Evolutionary conservation across 2,329 filamentous ascomycete genomes (phyloP).

Genomic region (Bipolaris bicolor): DNA sequence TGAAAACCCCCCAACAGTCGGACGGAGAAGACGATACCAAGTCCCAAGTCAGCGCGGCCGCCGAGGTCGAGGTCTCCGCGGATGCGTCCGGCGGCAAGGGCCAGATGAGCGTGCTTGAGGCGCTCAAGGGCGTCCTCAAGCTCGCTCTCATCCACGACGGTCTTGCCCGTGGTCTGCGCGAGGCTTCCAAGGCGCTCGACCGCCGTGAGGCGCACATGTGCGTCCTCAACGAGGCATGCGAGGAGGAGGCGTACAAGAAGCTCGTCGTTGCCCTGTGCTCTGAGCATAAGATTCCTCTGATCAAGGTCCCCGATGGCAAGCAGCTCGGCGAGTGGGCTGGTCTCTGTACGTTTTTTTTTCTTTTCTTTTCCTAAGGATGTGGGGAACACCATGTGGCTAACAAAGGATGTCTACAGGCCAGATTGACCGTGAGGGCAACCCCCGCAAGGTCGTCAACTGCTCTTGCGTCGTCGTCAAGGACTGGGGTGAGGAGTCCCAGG

Average conservation of each 20-base stretch:
- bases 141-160: slow-evolving; percentile 99
- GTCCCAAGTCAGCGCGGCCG: slow-evolving; percentile 75
- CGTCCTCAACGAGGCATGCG: slow-evolving; percentile 99
- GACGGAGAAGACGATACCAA: slow-evolving; percentile 99
- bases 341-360: slow-evolving; percentile 76
- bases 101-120: slow-evolving; percentile 97
- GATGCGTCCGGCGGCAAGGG: slow-evolving; percentile 79
- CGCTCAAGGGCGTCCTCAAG: slow-evolving; percentile 98
- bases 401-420: slow-evolving; percentile 67
- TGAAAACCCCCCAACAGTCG: slow-evolving; percentile 66
- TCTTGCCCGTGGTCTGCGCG: slow-evolving; percentile 95
- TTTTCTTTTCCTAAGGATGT: too few relatives aligned
- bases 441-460: slow-evolving; percentile 99
- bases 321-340: slow-evolving; percentile 99
- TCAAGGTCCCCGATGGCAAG: slow-evolving; percentile 99
- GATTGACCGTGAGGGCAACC: slow-evolving; percentile 98
- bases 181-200: slow-evolving; percentile 98
- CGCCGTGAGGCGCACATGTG: slow-evolving; percentile 99
- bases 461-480: slow-evolving; percentile 99
- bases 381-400: slow-evolving; percentile 12
- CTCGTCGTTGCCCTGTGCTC: slow-evolving; percentile 97
- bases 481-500: slow-evolving; percentile 99
- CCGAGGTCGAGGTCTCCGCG: slow-evolving; percentile 95
- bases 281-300: slow-evolving; percentile 99
- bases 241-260: slow-evolving; percentile 99